A percentile compares a stretch with the other conserved stretches of the same genome.
These are phyloP conservation scores for Lactuca saligna DNA, from an alignment of 129 eudicot genomes.

Conservation along the genomic window DNA sequence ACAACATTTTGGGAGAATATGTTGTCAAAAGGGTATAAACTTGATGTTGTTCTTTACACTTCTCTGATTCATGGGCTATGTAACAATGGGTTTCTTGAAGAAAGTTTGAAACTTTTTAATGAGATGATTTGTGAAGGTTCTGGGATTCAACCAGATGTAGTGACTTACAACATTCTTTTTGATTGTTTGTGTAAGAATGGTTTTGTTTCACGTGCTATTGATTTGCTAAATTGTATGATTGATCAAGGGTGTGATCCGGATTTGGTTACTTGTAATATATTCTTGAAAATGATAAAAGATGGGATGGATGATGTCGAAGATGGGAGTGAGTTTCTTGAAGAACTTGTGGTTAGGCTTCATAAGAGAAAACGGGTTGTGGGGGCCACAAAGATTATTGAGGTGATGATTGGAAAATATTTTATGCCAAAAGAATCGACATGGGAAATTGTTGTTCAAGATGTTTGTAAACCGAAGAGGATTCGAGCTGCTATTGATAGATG, in stretches of 20 bases:
- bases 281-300: constrained; percentile 52
- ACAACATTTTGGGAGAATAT: constrained; percentile 57
- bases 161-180: constrained; percentile 72
- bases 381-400: constrained; percentile 63
- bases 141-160: constrained; percentile 67
- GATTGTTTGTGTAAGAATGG: constrained; percentile 60
- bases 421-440: constrained; percentile 61
- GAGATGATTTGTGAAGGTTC: constrained; percentile 63
- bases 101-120: constrained; percentile 72
- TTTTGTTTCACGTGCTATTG: constrained; percentile 61
- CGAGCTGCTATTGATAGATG: constrained; percentile 65
- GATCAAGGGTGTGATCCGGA: constrained; percentile 88
- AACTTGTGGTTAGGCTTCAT: constrained; percentile 68
- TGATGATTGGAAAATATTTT: constrained; percentile 74
- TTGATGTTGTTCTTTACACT: constrained; percentile 78
- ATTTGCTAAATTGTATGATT: constrained; percentile 71
- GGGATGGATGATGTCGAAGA: constrained; percentile 48
- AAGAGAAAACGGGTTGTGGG: constrained; percentile 52
- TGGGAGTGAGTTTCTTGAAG: constrained; percentile 75
- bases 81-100: constrained; percentile 55
- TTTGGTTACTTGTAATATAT: constrained; percentile 66
- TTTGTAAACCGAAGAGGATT: constrained; percentile 59
- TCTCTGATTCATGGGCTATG: constrained; percentile 86
- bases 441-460: constrained; percentile 58
- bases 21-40: constrained; percentile 62